Percentiles rank a stretch among this genome's conserved stretches.
Conservation (phyloP, 345 rosid species). For the Syzygium oleosum region DNA sequence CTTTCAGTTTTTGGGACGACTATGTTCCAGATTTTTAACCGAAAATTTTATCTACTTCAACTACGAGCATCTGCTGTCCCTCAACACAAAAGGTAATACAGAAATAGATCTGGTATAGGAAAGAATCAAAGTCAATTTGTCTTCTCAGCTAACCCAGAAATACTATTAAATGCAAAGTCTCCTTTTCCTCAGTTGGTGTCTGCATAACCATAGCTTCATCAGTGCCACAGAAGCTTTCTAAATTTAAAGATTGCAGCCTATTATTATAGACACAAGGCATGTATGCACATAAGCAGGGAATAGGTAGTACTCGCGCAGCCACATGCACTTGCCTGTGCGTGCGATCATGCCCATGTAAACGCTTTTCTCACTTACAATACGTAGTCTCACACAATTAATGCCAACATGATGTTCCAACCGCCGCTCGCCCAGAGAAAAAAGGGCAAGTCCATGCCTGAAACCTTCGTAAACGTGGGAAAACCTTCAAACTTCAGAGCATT, state of each 20-base stretch:
- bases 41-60: not conserved
- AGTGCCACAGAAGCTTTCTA: not conserved
- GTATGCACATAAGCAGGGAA: not conserved
- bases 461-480: not conserved
- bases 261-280: not conserved
- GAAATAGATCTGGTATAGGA: not conserved
- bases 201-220: not conserved
- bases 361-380: not conserved
- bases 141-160: not conserved
- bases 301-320: not conserved
- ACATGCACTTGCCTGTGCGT: not conserved
- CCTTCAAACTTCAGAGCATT: not conserved
- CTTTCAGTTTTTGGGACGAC: not conserved
- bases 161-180: not conserved
- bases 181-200: not conserved
- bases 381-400: not conserved
- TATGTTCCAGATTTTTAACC: not conserved
- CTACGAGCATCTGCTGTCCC: not conserved
- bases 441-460: not conserved
- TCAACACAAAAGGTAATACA: not conserved
- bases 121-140: not conserved
- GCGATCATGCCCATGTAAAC: not conserved
- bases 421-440: not conserved
- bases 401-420: not conserved
- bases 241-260: too few relatives aligned